Conservation (phyloP, 2,329 filamentous ascomycete species). For the Cyphellophora attinorum region DNA sequence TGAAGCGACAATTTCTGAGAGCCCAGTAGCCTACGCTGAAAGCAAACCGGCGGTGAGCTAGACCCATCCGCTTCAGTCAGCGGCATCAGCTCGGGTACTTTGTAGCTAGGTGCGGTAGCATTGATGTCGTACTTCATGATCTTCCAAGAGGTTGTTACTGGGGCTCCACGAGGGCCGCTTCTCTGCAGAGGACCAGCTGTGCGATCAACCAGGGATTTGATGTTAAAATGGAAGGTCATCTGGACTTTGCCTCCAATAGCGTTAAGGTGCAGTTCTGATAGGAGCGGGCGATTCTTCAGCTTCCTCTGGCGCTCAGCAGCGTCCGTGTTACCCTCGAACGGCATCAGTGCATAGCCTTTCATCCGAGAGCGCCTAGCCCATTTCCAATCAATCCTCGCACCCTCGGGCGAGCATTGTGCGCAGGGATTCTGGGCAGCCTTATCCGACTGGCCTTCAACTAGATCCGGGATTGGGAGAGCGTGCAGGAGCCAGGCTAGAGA, state of each 20-base stretch:
- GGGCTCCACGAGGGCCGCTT: no score
- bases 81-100: neutral
- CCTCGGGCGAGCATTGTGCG: conserved; percentile 7
- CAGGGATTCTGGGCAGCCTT: conserved; percentile 2
- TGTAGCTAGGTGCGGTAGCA: neutral
- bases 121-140: neutral
- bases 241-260: conserved; percentile 2
- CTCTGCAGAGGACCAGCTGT: conserved; percentile 18
- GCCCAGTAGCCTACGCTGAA: conserved; percentile 25
- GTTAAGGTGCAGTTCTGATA: conserved; percentile 29
- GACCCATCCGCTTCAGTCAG: neutral
- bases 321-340: conserved; percentile 42
- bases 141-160: conserved; percentile 4
- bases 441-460: neutral
- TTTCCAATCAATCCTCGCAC: conserved; percentile 8
- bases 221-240: conserved; percentile 28
- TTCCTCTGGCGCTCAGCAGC: conserved; percentile 42
- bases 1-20: conserved; percentile 34
- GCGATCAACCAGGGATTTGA: conserved; percentile 33
- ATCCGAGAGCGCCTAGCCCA: conserved; percentile 3
- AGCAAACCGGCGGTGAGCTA: conserved; percentile 15
- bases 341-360: conserved; percentile 23
- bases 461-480: neutral
- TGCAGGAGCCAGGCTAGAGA: neutral
- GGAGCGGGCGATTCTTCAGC: conserved; percentile 37